Evolutionary conservation across 1,284 basidiomycete genomes (phyloP), one percentile per base, ranked within the genome.

Genomic region (Melampsora larici-populina): DNA sequence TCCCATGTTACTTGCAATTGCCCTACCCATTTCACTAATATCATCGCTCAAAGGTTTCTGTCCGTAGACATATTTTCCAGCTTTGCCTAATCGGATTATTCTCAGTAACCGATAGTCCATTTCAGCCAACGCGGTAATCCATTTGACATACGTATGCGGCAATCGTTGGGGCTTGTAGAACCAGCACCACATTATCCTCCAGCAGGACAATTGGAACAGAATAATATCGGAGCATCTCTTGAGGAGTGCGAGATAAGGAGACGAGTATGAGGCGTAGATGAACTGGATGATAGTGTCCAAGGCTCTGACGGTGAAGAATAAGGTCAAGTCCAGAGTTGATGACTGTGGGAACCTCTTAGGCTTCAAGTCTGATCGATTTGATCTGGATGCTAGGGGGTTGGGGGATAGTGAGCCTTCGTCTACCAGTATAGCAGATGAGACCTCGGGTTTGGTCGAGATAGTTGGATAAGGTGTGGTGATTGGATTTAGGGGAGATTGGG

Each of bases 291-390:
- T 71, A 2, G 82, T 83, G 79, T 84, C 83, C 65, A 83, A 75
- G 0, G 83, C 84, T 21, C 84, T 81, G 1, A 85, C 84, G 51
- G 84, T 80, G 7, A 84, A 80, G 68, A 85, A 85, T 46, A 85
- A 82, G 6, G 84, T 85, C 26, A 85, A 78, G 76, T 85, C 84
- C 73, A 85, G 82, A 1, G 84, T 85, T 0, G 83, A 82, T n/a
- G 72, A 75, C 55, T 75, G 72, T 17, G 40, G n/a, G 29, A 31
- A 31, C 15, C 29, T 60, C 55, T 18, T 60, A 26, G 55, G 55
- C 55, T 60, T 60, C 29, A 31, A 24, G 55, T 60, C 55, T 17
- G 55, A 60, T 60, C n/a, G 55, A 51, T 31, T 49, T 26, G 33
- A 48, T 33, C 29, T 63, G 11, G 43, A 15, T 31, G n/a, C 24